Evolutionary conservation across 306 rosid genomes (phyloP), one percentile per base, ranked within the genome.

Genomic region (Calophaca sinica): DNA sequence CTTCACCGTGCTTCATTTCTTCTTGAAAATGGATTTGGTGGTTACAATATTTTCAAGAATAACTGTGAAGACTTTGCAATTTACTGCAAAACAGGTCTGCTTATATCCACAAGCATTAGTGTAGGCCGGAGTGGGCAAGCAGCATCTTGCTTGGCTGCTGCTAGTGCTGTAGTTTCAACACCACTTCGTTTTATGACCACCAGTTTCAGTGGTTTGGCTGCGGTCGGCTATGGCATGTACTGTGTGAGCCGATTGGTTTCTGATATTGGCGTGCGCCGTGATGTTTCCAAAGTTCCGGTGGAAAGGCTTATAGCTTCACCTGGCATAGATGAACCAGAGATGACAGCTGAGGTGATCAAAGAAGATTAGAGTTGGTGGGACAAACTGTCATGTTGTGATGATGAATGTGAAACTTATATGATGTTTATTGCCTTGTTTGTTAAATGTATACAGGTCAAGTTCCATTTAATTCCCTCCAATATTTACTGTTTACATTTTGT

Each of bases 61-160:
- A 94, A 91, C 82, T 89, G 96, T 52, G 91, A 91, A 80, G 93
- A 94, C 83, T 94, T 91, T 50, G 97, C 97, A 5, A 85, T 89
- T 44, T 93, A 93, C 83, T 93, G 97, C 86, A 91, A 94, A 79
- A 94, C 98, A 20, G 91, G 97, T 14, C 81, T 89, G 78, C 96
- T 94, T 52, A 80, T 91, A 36, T 20, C 6, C 75, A 79, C 94
- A 7, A 72, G 53, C 84, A 64, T 88, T 55, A 84, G 92, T 4
- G 87, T 87, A 13, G 96, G 97, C 62, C 69, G 94, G 70, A 89
- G 97, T 5, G 96, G 94, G 55, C 94, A 91, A 82, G 88, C 86
- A 8, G 85, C 92, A 1, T 88, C 96, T 10, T 50, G 53, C 70
- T 35, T 88, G 13, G 90, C 93, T 26, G 94, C 90, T 15, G 82